These are phyloP conservation scores for Diplodia corticola DNA, from an alignment of 2,329 filamentous ascomycete species.

Conservation along the genomic window DNA sequence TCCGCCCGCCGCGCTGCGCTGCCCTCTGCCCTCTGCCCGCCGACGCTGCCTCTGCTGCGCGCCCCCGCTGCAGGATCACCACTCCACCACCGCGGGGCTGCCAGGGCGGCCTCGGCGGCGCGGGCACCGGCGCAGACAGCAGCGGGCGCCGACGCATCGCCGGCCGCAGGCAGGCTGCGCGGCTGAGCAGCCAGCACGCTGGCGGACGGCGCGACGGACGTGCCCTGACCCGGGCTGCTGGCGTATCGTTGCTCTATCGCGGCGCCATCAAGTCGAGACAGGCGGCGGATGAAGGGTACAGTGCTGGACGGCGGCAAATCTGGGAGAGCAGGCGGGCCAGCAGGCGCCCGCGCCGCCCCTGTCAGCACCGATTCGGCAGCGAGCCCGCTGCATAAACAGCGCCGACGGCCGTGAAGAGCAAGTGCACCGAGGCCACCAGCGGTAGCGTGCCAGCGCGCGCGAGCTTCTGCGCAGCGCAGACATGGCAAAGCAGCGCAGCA, in stretches of 20 bases:
- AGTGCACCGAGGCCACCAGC: conserved; percentile 13
- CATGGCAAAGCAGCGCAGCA: neutral
- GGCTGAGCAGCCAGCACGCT: neutral
- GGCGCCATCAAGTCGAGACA: conserved; percentile 21
- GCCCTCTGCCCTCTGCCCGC: neutral
- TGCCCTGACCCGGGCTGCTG: conserved; percentile 1
- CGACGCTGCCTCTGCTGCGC: neutral
- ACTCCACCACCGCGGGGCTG: neutral
- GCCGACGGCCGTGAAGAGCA: conserved; percentile 12
- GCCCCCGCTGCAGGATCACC: neutral
- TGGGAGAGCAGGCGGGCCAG: conserved; percentile 6
- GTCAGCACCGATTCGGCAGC: conserved; percentile 8
- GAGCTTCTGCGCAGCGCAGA: neutral
- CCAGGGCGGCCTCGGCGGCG: neutral
- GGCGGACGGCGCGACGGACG: neutral
- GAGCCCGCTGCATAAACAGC: conserved; percentile 11
- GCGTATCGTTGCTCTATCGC: conserved; percentile 15
- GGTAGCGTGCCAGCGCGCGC: conserved; percentile 13
- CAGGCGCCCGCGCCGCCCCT: neutral
- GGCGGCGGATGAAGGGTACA: conserved; percentile 6
- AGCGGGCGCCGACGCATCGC: neutral
- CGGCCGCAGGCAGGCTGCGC: neutral
- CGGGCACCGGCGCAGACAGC: neutral
- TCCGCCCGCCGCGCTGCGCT: neutral
- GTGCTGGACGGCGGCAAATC: conserved; percentile 15